These are phyloP conservation scores for Pythium coloratum DNA, from an alignment of 352 stramenopile genomes.

Conservation along the genomic window DNA sequence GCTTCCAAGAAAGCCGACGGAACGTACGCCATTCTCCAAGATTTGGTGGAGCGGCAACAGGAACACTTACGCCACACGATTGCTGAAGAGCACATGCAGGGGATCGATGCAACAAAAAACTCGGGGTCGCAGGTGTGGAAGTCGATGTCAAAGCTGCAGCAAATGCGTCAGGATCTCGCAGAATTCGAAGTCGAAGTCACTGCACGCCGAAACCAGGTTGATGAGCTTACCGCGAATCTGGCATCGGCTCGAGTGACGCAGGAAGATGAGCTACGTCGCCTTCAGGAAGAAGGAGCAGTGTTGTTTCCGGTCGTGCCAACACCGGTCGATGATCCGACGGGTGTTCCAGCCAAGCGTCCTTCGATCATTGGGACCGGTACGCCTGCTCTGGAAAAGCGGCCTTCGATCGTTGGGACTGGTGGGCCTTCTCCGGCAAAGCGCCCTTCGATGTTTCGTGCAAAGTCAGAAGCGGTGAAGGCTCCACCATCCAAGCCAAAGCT, in stretches of 20 bases:
- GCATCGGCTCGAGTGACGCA: background rate
- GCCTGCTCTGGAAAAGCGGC: background rate
- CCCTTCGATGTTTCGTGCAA: background rate
- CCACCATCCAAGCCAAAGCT: slow-evolving; percentile 15
- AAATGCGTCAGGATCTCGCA: slow-evolving; percentile 39
- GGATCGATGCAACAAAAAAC: slow-evolving; percentile 26
- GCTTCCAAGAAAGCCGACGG: slow-evolving; percentile 30
- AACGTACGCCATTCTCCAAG: slow-evolving; percentile 33
- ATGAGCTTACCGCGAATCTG: background rate
- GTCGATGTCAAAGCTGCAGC: slow-evolving; percentile 43
- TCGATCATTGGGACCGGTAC: background rate
- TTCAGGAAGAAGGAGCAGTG: slow-evolving; percentile 1
- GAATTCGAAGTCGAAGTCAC: slow-evolving; percentile 40
- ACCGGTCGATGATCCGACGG: background rate
- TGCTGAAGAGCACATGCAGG: slow-evolving; percentile 26
- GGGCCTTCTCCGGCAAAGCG: background rate
- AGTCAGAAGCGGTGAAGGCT: background rate
- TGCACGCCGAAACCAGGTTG: background rate
- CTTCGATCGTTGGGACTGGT: background rate
- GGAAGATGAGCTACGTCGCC: background rate
- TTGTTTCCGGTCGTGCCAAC: background rate
- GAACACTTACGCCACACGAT: slow-evolving; percentile 36
- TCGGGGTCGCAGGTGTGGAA: slow-evolving; percentile 25
- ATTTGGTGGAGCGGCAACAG: slow-evolving; percentile 42
- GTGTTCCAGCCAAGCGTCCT: too few relatives aligned